A percentile compares a stretch with the other conserved stretches of the same genome.
Conservation (phyloP, 2,329 filamentous ascomycete genomes). For the Clathrospora elynae region DNA sequence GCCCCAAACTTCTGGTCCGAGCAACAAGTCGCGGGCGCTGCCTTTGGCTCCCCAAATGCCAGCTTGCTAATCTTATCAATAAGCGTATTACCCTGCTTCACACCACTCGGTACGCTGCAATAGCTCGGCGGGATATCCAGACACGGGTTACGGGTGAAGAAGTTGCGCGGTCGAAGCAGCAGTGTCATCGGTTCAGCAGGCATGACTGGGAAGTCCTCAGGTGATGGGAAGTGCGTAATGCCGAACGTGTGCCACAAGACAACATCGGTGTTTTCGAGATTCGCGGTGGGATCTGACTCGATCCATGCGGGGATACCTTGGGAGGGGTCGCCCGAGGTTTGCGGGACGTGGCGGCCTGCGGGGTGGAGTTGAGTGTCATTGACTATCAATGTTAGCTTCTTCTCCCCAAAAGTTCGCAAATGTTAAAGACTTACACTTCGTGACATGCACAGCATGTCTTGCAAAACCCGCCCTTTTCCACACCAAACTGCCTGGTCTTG, state of each 20-base stretch:
- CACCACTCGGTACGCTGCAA: conserved; percentile 72
- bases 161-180: conserved; percentile 77
- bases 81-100: conserved; percentile 56
- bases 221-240: conserved; percentile 83
- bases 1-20: conserved; percentile 27
- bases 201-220: conserved; percentile 94
- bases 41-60: conserved; percentile 49
- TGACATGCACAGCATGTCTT: conserved; percentile 84
- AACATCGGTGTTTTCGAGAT: conserved; percentile 80
- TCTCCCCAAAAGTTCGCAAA: too few relatives aligned
- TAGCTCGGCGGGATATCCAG: conserved; percentile 81
- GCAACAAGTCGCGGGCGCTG: conserved; percentile 20
- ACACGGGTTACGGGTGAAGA: conserved; percentile 79
- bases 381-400: conserved; percentile 57
- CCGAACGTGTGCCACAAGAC: conserved; percentile 96
- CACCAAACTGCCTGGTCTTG: conserved; percentile 79
- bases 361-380: conserved; percentile 81
- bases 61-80: conserved; percentile 58
- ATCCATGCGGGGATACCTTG: conserved; percentile 78
- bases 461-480: conserved; percentile 92
- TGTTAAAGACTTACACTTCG: conserved; percentile 69
- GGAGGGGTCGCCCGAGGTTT: conserved; percentile 80
- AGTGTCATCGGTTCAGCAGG: conserved; percentile 79
- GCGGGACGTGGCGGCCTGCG: conserved; percentile 83
- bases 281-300: conserved; percentile 66